Conservation (phyloP, 2,329 filamentous ascomycete genomes). For the Ilyonectria sp. region DNA sequence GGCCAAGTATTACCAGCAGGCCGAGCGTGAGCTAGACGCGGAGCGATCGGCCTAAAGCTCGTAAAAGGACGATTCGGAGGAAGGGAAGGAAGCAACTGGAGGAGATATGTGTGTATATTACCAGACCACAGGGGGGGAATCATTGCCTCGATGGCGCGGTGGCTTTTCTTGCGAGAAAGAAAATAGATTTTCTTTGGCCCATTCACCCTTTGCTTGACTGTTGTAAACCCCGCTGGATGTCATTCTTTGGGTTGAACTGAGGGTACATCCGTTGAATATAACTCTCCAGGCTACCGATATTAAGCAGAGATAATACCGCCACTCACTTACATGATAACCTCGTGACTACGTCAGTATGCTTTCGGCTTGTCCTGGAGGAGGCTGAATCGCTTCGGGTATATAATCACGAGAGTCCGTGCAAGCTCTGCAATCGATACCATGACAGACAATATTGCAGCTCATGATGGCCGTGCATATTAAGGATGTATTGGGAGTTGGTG, state of each 20-base stretch:
- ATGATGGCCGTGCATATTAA: no score
- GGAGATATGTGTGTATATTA: constrained; percentile 47
- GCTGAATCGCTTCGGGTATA: no score
- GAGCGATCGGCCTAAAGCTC: constrained; percentile 62
- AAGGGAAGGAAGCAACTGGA: constrained; percentile 7
- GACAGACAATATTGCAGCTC: no score
- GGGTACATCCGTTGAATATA: no score
- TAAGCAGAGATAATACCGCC: no score
- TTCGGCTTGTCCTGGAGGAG: no score
- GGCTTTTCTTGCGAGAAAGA: constrained; percentile 43
- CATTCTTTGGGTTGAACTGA: not conserved
- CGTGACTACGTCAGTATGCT: no score
- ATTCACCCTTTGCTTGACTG: not conserved
- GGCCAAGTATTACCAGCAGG: constrained; percentile 97
- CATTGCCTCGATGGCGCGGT: constrained; percentile 39
- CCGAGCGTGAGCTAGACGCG: constrained; percentile 91
- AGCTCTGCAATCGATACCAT: no score
- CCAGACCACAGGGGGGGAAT: constrained; percentile 32
- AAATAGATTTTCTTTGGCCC: constrained; percentile 38
- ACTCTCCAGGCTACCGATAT: not conserved
- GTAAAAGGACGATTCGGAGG: constrained; percentile 16
- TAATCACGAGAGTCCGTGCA: no score
- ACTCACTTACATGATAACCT: not conserved
- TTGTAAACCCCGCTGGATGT: not conserved
- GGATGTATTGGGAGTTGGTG: no score